Evolutionary conservation across 169 alveolate genomes (phyloP).

Genomic region (Plasmodium sp.): DNA sequence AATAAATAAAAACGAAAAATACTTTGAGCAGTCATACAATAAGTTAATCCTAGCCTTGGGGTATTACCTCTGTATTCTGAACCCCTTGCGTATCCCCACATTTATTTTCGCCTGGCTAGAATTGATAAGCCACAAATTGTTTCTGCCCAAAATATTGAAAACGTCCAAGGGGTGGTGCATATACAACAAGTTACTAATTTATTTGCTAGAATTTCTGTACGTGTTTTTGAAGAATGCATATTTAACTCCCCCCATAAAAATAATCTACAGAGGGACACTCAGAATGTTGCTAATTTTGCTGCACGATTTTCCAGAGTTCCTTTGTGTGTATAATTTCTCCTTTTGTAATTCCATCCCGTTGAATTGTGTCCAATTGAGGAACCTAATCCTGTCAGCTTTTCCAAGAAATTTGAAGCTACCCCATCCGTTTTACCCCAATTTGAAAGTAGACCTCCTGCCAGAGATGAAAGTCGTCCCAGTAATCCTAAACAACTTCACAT

Average conservation of each 20-base stretch:
- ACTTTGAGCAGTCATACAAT: constrained; percentile 76
- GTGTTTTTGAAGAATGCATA: constrained; percentile 76
- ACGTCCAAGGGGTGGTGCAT: constrained; percentile 84
- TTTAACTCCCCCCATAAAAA: constrained; percentile 42
- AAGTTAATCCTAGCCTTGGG: constrained; percentile 83
- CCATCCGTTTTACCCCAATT: constrained; percentile 89
- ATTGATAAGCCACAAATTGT: constrained; percentile 92
- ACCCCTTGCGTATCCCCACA: constrained; percentile 96
- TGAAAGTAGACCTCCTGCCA: constrained; percentile 91
- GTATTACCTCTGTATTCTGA: constrained; percentile 79
- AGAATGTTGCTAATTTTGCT: constrained; percentile 91
- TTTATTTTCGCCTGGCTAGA: constrained; percentile 97
- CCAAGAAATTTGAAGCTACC: constrained; percentile 91
- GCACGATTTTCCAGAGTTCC: constrained; percentile 97
- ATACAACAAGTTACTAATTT: constrained; percentile 80
- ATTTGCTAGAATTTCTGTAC: constrained; percentile 76
- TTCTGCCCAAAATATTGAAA: constrained; percentile 89
- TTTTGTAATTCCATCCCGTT: constrained; percentile 92
- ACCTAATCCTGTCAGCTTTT: constrained; percentile 91
- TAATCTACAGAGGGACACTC: constrained; percentile 78
- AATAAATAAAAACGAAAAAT: constrained; percentile 81
- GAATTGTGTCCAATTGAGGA: constrained; percentile 91
- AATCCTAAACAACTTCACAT: constrained; percentile 75
- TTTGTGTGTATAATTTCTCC: constrained; percentile 92
- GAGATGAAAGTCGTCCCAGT: constrained; percentile 91